Base-by-base conservation (phyloP, 2,329 filamentous ascomycete genomes). In the Coniochaeta sp. region DNA sequence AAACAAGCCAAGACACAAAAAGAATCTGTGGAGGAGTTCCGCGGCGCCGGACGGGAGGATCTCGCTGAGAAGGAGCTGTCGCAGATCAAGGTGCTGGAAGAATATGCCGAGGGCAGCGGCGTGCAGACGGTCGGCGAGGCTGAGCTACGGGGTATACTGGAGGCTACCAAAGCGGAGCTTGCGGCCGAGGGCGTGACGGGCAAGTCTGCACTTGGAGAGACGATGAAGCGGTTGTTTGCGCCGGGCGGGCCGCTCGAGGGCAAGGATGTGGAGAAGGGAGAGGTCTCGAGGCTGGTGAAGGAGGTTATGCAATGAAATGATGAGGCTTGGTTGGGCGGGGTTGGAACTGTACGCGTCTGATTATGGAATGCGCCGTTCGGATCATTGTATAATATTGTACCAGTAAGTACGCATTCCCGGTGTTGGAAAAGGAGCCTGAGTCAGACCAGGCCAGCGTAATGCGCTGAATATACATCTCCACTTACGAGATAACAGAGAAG, bases 31-130 rank as follows among this genome's bases (percentile, higher is more conserved):
- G 77, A 77, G 38, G 87, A 92, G 69, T 90, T 90, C 71, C 76
- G 79, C 60, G 74, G 73, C 1, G 89, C 86, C 1, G 84, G 84
- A 3, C 79, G 90, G 42, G 75, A 81, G 26, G 90, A 93, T 70
- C 74, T 93, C 38, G 87, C 83, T 0, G 82, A 85, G 60, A 89
- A 89, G 75, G 89, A 93, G 75, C 77, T 84, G 62, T 76, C 75
- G 12, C 88, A 93, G 74, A 75, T 88, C 56, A 74, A 74, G 34
- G 79, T 93, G 2, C 69, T 92, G 67, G 79, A 87, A 42, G 85
- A 86, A 66, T 91, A 91, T 72, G 76, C 84, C 4, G 77, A 79
- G 8, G 77, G 75, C 62, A 84, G 84, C 64, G 81, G 81, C 8
- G 81, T 91, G 14, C 76, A 86, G 71, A 80, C 79, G 14, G 67